These are phyloP conservation scores for Bacidia gigantensis DNA, from an alignment of 495 filamentous ascomycete species.

Conservation along the genomic window DNA sequence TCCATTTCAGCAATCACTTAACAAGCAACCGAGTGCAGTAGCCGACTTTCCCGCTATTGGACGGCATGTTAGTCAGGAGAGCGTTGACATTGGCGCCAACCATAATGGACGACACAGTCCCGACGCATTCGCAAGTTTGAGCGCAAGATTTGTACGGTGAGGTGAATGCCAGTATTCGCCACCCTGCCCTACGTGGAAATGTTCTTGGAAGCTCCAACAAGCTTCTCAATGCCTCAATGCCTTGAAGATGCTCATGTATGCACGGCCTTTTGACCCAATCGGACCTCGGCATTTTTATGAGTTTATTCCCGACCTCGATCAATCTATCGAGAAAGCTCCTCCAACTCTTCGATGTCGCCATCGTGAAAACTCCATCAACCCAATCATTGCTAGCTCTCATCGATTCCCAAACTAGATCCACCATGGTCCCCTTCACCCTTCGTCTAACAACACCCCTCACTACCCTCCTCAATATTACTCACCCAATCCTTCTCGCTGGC, in stretches of 20 bases:
- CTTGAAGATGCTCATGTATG: no score
- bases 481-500: conserved; percentile 76
- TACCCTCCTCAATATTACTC: conserved; percentile 56
- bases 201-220: no score
- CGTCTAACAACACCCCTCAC: conserved; percentile 67
- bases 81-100: conserved; percentile 64
- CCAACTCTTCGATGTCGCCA: no score
- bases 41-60: conserved; percentile 10
- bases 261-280: background rate
- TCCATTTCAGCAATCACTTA: conserved; percentile 21
- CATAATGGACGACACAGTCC: conserved; percentile 79
- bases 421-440: conserved; percentile 40
- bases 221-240: no score
- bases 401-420: background rate
- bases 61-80: conserved; percentile 73
- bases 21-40: conserved; percentile 1
- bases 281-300: background rate
- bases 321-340: background rate
- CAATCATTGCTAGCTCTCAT: conserved; percentile 25
- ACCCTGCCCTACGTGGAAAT: no score
- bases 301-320: background rate
- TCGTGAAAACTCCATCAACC: background rate
- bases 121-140: conserved; percentile 93
- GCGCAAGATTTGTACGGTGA: conserved; percentile 43
- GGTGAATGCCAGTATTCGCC: no score